phyloP scores from a whole-genome alignment of 805 yeast species.

The Candida vartiovaarae region DNA sequence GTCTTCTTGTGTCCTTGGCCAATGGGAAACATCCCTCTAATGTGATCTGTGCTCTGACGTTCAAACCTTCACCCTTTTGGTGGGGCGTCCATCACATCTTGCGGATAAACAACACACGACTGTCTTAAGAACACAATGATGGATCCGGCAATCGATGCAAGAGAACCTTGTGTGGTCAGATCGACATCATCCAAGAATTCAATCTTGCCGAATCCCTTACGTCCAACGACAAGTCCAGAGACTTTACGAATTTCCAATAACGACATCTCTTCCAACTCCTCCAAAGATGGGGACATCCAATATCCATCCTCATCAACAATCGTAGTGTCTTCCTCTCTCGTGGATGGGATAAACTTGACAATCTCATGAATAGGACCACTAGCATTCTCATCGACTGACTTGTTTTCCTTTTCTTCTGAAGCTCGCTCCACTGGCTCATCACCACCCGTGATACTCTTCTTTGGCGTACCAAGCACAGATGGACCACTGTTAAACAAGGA shows the following conservation, averaged over 20 bases:
- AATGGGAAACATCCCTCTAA: constrained; percentile 77
- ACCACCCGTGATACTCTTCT: not conserved
- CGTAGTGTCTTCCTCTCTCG: constrained; percentile 7
- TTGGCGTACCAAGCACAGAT: constrained; percentile 1
- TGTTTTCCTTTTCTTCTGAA: not conserved
- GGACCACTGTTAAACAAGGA: constrained; percentile 4
- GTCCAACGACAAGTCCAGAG: constrained; percentile 65
- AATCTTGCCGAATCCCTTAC: constrained; percentile 63
- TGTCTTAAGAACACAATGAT: constrained; percentile 54
- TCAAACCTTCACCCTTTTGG: constrained; percentile 77
- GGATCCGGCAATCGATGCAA: constrained; percentile 59
- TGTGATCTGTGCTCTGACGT: constrained; percentile 65
- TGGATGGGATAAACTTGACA: not conserved
- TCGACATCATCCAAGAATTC: constrained; percentile 81
- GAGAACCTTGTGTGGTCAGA: constrained; percentile 55
- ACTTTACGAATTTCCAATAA: constrained; percentile 61
- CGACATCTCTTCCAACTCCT: constrained; percentile 51
- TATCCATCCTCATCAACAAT: constrained; percentile 58
- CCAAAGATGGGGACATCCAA: constrained; percentile 77
- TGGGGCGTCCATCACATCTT: constrained; percentile 50
- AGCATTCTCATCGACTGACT: constrained; percentile 2
- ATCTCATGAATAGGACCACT: no score
- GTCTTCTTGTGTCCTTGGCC: constrained; percentile 62
- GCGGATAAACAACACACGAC: constrained; percentile 68
- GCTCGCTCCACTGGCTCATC: not conserved